Base-by-base conservation (phyloP, 257 asterid species). In the Salvia hispanica region DNA sequence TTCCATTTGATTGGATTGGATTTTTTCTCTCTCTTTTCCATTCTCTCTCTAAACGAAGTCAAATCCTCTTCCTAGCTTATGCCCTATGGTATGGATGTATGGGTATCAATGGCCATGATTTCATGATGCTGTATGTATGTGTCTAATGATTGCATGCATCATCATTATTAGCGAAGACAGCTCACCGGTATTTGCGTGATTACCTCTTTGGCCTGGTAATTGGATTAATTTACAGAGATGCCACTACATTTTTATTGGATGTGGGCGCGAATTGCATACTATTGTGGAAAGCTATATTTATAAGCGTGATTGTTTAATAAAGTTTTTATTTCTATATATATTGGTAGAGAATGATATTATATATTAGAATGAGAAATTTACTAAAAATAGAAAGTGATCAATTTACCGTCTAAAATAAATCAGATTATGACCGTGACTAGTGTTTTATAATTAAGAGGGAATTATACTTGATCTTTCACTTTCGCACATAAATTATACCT, bases 1-100 rank as follows among this genome's bases (percentile, higher is more conserved):
- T 39, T 63, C 64, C 55, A 83, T 83, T 83, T 72, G 72, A 81
- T 79, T 76, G 72, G 82, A 83, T 87, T 84, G 74, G 76, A 78
- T 77, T 64, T 64, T 73, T 74, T 72, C 59, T 48, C 43, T 63
- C 64, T 42, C 64, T 12, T 60, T 76, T 78, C 86, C 86, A 63
- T 74, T 78, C 78, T 76, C 79, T 65, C 71, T 40, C 74, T 3
- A n/a, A 62, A 50, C 43, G 75, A 77, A 73, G 81, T 77, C 78
- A 77, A 77, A 68, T 34, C 77, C 67, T 64, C 66, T 72, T 62
- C 61, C 62, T 46, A 43, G 31, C 52, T 33, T 52, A 52, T 52
- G 75, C 16, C 16, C 9, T 46, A 15, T 46, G 48, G 5, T 18
- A 25, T 55, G 40, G 12, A 40, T 64, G 55, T 47, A 47, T 48